Base-by-base conservation (phyloP, 2,329 filamentous ascomycete species). In the Trichophyton simii region DNA sequence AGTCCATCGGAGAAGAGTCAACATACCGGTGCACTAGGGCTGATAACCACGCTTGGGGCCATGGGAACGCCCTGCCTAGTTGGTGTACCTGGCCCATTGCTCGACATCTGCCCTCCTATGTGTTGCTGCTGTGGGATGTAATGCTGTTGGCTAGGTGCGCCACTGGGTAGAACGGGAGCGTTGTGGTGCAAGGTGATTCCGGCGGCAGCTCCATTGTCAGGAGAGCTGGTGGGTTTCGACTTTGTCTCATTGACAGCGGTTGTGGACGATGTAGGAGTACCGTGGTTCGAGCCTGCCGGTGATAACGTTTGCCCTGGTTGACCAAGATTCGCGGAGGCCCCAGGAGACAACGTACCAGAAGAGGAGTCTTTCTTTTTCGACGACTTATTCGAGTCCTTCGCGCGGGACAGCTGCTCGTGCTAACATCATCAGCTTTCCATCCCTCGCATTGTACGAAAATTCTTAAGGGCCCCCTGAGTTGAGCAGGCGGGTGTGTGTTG, bases 31-130 rank as follows among this genome's bases (percentile, higher is more conserved):
- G 89, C 88, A 71, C 92, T 97, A 60, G 91, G 91, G 75, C 91
- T 96, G 74, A 97, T 94, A 67, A 96, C 84, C 63, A 97, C 91
- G 70, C 89, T 95, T 22, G 92, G 92, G 52, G 89, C 87, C 63
- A 90, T 79, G 63, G 78, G 77, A 36, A 55, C 25, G 36, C 82
- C 82, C 68, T 83, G 79, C 70, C 87, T 82, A 68, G 79, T 82
- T 38, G 87, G 83, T 44, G 86, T 87, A 65, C 78, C 82, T 46
- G 74, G 72, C 67, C 83, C 80, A 74, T 81, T 82, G 65, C 77
- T 74, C 63, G 68, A 64, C 62, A 70, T 67, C 64, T 74, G 71
- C 61, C 66, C 66, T 60, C 71, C 67, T 67, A 73, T 67, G 52
- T 64, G 61, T 57, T 65, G 67, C 41, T 69, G 71, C 63, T 72